Conservation (phyloP, 805 yeast genomes). For the Clavispora phyllophila region DNA sequence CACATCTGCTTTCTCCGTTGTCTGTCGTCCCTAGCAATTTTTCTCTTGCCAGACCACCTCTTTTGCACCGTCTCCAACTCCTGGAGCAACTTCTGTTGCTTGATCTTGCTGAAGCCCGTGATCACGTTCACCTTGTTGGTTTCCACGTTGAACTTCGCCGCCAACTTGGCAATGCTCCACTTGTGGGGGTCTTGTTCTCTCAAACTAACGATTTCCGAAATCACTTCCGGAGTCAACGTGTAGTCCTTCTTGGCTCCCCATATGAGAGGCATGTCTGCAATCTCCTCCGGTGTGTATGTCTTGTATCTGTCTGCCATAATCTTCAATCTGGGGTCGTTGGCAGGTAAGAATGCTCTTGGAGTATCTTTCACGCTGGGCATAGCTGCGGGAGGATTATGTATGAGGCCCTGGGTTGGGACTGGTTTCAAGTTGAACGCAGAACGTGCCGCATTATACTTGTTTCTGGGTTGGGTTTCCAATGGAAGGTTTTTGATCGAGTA, state of each 20-base stretch:
- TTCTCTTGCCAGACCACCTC: conserved; percentile 46
- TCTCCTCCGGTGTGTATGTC: conserved; percentile 27
- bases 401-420: conserved; percentile 55
- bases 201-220: conserved; percentile 50
- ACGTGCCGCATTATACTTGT: conserved; percentile 54
- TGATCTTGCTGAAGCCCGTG: conserved; percentile 39
- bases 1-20: conserved; percentile 55
- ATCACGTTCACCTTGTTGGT: conserved; percentile 31
- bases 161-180: conserved; percentile 61
- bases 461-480: conserved; percentile 39
- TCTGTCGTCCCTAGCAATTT: conserved; percentile 51
- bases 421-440: conserved; percentile 65
- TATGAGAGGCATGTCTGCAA: conserved; percentile 38
- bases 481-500: conserved; percentile 23
- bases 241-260: conserved; percentile 40
- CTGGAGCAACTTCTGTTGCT: conserved; percentile 40
- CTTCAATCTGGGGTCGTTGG: conserved; percentile 51
- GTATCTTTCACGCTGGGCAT: conserved; percentile 50
- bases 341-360: conserved; percentile 66
- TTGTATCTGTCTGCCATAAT: conserved; percentile 23
- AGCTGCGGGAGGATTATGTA: conserved; percentile 57
- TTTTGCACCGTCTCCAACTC: conserved; percentile 43
- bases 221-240: conserved; percentile 53
- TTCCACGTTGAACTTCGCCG: conserved; percentile 54
- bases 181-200: conserved; percentile 53